Conservation (phyloP, 176 grass and related monocot genomes). For the Secale cereale region DNA sequence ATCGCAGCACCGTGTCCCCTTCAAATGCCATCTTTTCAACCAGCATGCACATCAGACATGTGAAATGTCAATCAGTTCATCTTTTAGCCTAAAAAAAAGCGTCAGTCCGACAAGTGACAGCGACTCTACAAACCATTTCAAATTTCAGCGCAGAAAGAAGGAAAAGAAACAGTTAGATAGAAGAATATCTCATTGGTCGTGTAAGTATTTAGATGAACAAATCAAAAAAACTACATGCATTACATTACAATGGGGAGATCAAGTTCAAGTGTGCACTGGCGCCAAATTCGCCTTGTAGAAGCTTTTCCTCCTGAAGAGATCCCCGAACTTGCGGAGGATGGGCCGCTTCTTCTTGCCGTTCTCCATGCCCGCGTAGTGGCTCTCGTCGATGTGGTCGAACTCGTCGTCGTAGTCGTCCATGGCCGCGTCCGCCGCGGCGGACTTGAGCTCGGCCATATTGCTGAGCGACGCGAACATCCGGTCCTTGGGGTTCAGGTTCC, state of each 20-base stretch:
- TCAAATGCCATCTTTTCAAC: not conserved
- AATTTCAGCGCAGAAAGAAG: not conserved
- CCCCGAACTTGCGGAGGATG: slow-evolving; percentile 68
- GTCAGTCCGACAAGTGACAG: not conserved
- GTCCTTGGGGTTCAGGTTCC: slow-evolving; percentile 43
- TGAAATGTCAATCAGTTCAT: not conserved
- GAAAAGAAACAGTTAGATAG: not conserved
- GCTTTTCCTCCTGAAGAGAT: slow-evolving; percentile 66
- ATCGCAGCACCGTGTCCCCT: not conserved
- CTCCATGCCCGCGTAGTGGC: slow-evolving; percentile 39
- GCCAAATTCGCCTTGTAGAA: slow-evolving; percentile 43
- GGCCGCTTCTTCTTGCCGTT: slow-evolving; percentile 59
- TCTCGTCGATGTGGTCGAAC: slow-evolving; percentile 52
- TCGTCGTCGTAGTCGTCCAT: slow-evolving; percentile 58
- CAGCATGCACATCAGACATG: not conserved
- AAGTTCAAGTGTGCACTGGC: slow-evolving; percentile 25
- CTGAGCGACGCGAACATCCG: slow-evolving; percentile 66
- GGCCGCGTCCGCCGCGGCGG: slow-evolving; percentile 29
- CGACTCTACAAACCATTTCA: not conserved
- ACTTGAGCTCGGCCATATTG: slow-evolving; percentile 69
- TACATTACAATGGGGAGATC: not conserved
- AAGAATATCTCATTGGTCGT: slow-evolving; percentile 8
- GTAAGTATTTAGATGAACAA: slow-evolving; percentile 36
- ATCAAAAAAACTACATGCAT: slow-evolving; percentile 5
- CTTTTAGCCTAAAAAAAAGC: not conserved